phyloP scores from a whole-genome alignment of 176 grass and related monocot genomes.

The Aegilops longissima region DNA sequence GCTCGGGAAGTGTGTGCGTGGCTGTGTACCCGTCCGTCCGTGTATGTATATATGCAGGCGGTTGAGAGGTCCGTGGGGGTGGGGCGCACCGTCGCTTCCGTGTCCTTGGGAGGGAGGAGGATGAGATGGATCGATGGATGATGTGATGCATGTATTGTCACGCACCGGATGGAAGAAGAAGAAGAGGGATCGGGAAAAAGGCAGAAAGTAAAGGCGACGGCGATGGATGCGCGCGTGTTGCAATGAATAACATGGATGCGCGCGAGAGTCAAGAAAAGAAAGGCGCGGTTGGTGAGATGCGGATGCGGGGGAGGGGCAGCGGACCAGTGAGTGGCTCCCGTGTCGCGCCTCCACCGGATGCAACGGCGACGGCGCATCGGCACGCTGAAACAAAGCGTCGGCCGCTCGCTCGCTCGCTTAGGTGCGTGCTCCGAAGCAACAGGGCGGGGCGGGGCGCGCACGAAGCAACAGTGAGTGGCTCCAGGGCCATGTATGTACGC shows the following conservation, averaged over 20 bases:
- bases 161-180: not conserved
- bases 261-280: not conserved
- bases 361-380: constrained; percentile 35
- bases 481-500: too few relatives aligned
- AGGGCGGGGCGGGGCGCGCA: too few relatives aligned
- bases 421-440: not conserved
- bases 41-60: not conserved
- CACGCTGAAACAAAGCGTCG: not conserved
- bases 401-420: not conserved
- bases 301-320: not conserved
- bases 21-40: not conserved
- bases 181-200: not conserved
- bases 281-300: constrained; percentile 13
- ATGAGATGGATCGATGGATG: not conserved
- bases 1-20: not conserved
- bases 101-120: not conserved
- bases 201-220: not conserved
- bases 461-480: not conserved
- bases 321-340: not conserved
- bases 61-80: not conserved
- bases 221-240: not conserved
- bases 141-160: not conserved
- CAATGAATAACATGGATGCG: not conserved
- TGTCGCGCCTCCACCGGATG: not conserved
- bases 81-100: not conserved